Evolutionary conservation across 805 yeast species (phyloP), one percentile per base, ranked within the genome.

Genomic region (Kregervanrija delftensis): DNA sequence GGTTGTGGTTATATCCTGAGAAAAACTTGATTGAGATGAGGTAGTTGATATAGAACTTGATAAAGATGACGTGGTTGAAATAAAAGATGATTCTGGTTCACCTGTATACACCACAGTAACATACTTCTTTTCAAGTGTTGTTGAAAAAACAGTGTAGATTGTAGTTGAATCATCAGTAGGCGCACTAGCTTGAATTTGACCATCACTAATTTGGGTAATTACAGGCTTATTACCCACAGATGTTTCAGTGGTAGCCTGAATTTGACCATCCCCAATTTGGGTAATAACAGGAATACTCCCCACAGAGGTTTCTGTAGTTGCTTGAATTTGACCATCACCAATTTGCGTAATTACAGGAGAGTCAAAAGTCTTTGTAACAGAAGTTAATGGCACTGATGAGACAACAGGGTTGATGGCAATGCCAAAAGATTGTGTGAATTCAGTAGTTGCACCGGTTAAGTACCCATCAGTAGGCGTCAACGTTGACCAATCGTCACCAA

Each of bases 401-500:
- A 75, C 51, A 36, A 77, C 54, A 38, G 82, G 74, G 43, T 72
- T 69, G 46, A 83, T 77, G 42, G 83, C 84, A 55, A 84, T 81
- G 66, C 90, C 91, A 53, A 84, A 84, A 31, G 73, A 58, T 36
- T 69, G 62, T 15, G 74, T 48, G 67, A 76, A 79, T 50, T 77
- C 76, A 35, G 86, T 77, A 39, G 73, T 53, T 41, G 81, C 86
- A 54, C 76, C 78, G 10, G 72, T 44, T 47, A 72, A 71, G 40
- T 67, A 53, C 8, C 77, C 62, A 32, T 72, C 77, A 33, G 66
- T 44, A 48, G 90, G 88, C n/a, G 86, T 76, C 60, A 83, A 71
- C 36, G 86, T 79, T 43, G 83, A 66, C 81, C 81, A 82, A 46
- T 77, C 75, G 41, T 77, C 82, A 42, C 77, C 66, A 22, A 22